Evolutionary conservation across 163 green algal species (phyloP).

Genomic region (Chlamydomonas reinhardtii): DNA sequence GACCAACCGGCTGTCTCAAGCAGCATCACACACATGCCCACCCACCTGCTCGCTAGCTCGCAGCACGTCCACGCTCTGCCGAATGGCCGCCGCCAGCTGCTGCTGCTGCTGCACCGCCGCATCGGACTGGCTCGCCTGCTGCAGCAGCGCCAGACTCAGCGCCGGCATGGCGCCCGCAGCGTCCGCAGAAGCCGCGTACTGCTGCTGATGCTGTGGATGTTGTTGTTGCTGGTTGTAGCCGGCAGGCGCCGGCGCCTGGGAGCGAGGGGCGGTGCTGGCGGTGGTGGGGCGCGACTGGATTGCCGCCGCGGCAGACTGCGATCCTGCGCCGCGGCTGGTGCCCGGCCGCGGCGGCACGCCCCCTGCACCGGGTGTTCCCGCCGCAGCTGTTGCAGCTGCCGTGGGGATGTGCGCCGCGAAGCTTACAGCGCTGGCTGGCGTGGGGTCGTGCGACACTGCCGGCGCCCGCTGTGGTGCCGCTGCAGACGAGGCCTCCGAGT

Average conservation of each 20-base stretch:
- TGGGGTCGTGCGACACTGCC: too few relatives aligned
- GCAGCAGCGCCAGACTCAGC: conserved; percentile 1
- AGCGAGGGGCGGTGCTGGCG: too few relatives aligned
- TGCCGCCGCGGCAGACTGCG: too few relatives aligned
- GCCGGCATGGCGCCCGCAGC: neutral
- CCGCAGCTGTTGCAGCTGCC: neutral
- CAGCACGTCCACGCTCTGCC: conserved; percentile 50
- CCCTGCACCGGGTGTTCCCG: too few relatives aligned
- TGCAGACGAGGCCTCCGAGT: neutral
- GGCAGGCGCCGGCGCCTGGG: neutral
- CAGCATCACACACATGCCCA: too few relatives aligned
- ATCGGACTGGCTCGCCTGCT: neutral
- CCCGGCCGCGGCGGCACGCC: too few relatives aligned
- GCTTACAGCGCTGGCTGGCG: neutral
- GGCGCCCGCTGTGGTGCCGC: neutral
- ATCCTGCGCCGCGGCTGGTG: too few relatives aligned
- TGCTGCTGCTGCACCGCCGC: conserved; percentile 13
- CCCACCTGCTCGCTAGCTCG: conserved; percentile 30
- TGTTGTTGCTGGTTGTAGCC: too few relatives aligned
- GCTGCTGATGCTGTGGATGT: neutral
- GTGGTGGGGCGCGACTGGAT: too few relatives aligned
- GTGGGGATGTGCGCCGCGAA: neutral
- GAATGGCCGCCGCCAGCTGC: conserved; percentile 39
- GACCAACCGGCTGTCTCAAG: too few relatives aligned
- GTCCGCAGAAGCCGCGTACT: neutral